These are phyloP conservation scores for Fusarium nelsonii DNA, from an alignment of 2,329 filamentous ascomycete genomes.

Conservation along the genomic window DNA sequence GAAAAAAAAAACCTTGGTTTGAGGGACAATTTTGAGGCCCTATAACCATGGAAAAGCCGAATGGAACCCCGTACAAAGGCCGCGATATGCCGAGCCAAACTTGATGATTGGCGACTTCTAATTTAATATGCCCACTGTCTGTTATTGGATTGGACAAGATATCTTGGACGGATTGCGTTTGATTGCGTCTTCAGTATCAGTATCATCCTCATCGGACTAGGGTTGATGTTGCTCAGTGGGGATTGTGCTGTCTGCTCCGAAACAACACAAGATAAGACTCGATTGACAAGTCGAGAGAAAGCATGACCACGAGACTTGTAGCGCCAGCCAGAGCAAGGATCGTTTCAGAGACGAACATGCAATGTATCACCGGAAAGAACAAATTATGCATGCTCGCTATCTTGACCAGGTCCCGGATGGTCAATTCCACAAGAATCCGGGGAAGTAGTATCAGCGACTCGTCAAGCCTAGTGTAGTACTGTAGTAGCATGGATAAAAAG, in stretches of 20 bases:
- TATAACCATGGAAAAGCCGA: conserved; percentile 12
- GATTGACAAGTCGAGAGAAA: not conserved
- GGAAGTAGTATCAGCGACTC: conserved; percentile 21
- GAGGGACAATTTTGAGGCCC: conserved; percentile 21
- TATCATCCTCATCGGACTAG: conserved; percentile 3
- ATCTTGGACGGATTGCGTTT: conserved; percentile 28
- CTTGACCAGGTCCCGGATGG: not conserved
- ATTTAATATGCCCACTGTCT: conserved; percentile 13
- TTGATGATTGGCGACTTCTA: conserved; percentile 31
- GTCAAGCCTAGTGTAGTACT: conserved; percentile 4
- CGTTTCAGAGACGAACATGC: conserved; percentile 1
- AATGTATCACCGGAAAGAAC: not conserved
- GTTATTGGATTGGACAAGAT: conserved; percentile 20
- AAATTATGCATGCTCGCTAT: conserved; percentile 11
- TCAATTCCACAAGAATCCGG: conserved; percentile 27
- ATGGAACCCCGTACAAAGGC: conserved; percentile 36
- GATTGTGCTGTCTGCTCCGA: conserved; percentile 11
- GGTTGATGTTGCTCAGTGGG: conserved; percentile 5
- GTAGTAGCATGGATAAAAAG: not conserved
- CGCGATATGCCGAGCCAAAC: conserved; percentile 23
- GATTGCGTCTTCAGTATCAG: conserved; percentile 26
- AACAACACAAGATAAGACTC: conserved; percentile 15
- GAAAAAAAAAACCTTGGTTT: conserved; percentile 30
- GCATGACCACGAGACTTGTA: conserved; percentile 7
- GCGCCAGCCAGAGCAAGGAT: not conserved